Evolutionary conservation across 805 yeast genomes (phyloP).

Genomic region (Saccharomyces jurei): DNA sequence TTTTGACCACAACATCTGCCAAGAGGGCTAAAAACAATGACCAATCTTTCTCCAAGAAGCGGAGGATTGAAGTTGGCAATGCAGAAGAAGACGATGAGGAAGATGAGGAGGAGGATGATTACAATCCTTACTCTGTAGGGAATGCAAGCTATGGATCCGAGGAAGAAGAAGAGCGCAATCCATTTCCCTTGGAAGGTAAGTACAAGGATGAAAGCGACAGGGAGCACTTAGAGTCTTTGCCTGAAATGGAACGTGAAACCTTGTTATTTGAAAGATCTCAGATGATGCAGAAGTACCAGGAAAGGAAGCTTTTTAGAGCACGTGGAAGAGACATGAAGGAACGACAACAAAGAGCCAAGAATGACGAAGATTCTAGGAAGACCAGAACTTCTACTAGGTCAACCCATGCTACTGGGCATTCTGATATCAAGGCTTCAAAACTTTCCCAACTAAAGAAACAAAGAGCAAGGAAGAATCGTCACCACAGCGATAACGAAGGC

Average conservation of each 20-base stretch:
- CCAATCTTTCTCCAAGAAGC: slow-evolving; percentile 28
- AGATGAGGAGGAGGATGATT: slow-evolving; percentile 38
- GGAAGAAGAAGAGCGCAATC: slow-evolving; percentile 44
- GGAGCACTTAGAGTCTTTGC: slow-evolving; percentile 54
- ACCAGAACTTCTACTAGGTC: slow-evolving; percentile 29
- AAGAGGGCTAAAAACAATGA: slow-evolving; percentile 25
- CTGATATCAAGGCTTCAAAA: slow-evolving; percentile 40
- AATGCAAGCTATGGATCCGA: slow-evolving; percentile 26
- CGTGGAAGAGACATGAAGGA: slow-evolving; percentile 51
- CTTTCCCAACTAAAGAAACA: slow-evolving; percentile 68
- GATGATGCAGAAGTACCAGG: slow-evolving; percentile 81
- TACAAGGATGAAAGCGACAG: slow-evolving; percentile 79
- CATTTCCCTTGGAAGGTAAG: slow-evolving; percentile 90
- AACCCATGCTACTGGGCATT: slow-evolving; percentile 33
- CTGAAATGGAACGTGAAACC: slow-evolving; percentile 88
- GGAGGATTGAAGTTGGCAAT: slow-evolving; percentile 27
- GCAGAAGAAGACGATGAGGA: slow-evolving; percentile 31
- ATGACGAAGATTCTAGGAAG: slow-evolving; percentile 14
- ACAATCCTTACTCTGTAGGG: slow-evolving; percentile 27
- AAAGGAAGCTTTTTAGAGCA: slow-evolving; percentile 72
- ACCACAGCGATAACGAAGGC: slow-evolving; percentile 39
- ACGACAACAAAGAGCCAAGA: slow-evolving; percentile 20
- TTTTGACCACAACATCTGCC: slow-evolving; percentile 20
- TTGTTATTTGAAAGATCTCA: slow-evolving; percentile 87
- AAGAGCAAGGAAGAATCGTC: slow-evolving; percentile 52